Percentiles rank a stretch among this genome's conserved stretches.
Evolutionary conservation across 139 green algal species (phyloP).

Genomic region (Chlamydomonas sphaeroides): DNA sequence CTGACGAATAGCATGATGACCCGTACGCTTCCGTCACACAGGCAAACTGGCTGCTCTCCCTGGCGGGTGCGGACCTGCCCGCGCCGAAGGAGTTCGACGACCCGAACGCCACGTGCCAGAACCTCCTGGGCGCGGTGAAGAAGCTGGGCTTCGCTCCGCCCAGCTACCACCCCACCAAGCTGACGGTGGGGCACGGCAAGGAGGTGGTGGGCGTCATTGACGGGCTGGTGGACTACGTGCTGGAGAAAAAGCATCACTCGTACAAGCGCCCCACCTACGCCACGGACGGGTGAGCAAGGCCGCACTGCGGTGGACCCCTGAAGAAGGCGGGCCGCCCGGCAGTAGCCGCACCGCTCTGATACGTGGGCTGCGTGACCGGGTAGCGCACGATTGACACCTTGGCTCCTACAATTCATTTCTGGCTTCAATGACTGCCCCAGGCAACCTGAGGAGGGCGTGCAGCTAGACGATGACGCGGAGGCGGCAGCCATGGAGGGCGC

Average conservation of each 20-base stretch:
- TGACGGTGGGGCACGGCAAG: constrained; percentile 70
- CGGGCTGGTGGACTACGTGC: constrained; percentile 60
- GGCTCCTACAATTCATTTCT: too few species aligned
- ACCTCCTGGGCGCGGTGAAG: constrained; percentile 50
- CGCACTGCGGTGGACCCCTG: too few species aligned
- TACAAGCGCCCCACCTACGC: constrained; percentile 63
- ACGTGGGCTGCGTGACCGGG: too few species aligned
- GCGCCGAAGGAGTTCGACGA: constrained; percentile 82
- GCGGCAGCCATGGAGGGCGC: constrained; percentile 44
- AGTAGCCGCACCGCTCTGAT: too few species aligned
- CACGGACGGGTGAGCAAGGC: constrained; percentile 61
- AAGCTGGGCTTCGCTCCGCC: constrained; percentile 62
- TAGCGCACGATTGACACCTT: too few species aligned
- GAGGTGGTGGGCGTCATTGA: constrained; percentile 72
- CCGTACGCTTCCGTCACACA: constrained; percentile 38
- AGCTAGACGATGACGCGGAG: constrained; percentile 59
- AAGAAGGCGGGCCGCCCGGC: too few species aligned
- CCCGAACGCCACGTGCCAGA: constrained; percentile 71
- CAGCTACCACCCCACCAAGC: constrained; percentile 69
- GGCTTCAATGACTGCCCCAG: too few species aligned
- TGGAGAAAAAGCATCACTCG: constrained; percentile 59
- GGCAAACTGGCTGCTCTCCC: constrained; percentile 69
- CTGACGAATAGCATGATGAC: not conserved
- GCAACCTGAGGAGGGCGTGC: constrained; percentile 50
- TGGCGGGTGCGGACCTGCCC: constrained; percentile 56